phyloP scores from a whole-genome alignment of 202 grass and related monocot species.

The Saccharum hybrid region DNA sequence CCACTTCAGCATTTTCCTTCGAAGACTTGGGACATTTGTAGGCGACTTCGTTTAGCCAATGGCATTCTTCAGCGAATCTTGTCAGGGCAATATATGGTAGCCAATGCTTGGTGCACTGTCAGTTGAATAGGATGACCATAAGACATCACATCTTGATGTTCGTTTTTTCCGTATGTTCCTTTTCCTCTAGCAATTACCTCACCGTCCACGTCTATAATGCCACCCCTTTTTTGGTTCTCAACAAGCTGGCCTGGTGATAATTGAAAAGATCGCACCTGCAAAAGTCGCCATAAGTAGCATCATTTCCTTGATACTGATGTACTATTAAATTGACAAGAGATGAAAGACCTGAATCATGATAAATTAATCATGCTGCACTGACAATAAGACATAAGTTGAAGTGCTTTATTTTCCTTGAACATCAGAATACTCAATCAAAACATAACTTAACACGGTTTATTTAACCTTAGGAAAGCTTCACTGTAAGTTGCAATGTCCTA shows the following conservation, averaged over 20 bases:
- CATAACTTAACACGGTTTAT: neutral
- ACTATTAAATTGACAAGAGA: neutral
- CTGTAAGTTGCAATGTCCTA: neutral
- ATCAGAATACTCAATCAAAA: neutral
- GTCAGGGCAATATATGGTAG: constrained; percentile 53
- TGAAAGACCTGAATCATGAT: neutral
- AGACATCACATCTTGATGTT: constrained; percentile 55
- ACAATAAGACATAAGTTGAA: neutral
- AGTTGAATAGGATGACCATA: constrained; percentile 70
- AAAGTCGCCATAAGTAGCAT: neutral
- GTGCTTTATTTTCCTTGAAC: neutral
- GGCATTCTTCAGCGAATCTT: neutral
- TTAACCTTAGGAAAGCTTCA: neutral
- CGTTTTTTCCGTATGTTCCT: constrained; percentile 5
- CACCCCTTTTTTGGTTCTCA: constrained; percentile 48
- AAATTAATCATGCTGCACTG: neutral
- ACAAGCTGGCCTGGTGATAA: constrained; percentile 59
- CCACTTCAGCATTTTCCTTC: neutral
- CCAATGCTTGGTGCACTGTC: constrained; percentile 70
- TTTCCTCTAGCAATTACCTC: constrained; percentile 82
- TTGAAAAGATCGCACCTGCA: constrained; percentile 65
- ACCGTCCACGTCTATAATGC: constrained; percentile 82
- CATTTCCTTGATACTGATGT: neutral
- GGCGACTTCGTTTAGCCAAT: neutral
- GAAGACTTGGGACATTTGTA: neutral